These are phyloP conservation scores for Cladophialophora exuberans DNA, from an alignment of 2,329 filamentous ascomycete genomes.

Conservation along the genomic window DNA sequence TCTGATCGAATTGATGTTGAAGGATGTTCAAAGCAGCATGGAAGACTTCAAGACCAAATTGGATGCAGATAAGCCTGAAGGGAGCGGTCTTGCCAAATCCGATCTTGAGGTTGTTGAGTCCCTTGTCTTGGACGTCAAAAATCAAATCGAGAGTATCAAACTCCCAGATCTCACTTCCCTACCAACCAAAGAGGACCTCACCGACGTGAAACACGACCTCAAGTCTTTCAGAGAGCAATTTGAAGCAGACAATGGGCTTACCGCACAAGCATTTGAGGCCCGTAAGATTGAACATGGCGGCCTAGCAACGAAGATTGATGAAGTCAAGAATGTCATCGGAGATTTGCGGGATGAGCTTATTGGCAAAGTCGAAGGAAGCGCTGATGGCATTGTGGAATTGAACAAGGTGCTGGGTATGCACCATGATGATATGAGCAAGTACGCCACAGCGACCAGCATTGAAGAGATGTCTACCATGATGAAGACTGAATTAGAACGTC, in stretches of 20 bases:
- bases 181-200: conserved; percentile 75
- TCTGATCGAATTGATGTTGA: conserved; percentile 75
- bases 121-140: conserved; percentile 83
- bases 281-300: conserved; percentile 81
- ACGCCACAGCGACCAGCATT: conserved; percentile 61
- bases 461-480: conserved; percentile 75
- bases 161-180: conserved; percentile 71
- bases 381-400: conserved; percentile 60
- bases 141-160: conserved; percentile 72
- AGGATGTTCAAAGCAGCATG: conserved; percentile 73
- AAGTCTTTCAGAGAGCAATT: conserved; percentile 72
- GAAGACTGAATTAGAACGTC: conserved; percentile 84
- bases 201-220: conserved; percentile 69
- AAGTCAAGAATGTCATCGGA: conserved; percentile 76
- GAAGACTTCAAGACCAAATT: conserved; percentile 67
- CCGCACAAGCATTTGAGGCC: conserved; percentile 78
- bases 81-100: conserved; percentile 70
- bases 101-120: conserved; percentile 82
- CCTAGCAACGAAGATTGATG: conserved; percentile 75
- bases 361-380: conserved; percentile 75
- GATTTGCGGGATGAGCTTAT: conserved; percentile 78
- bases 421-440: conserved; percentile 59
- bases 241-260: conserved; percentile 70
- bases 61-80: conserved; percentile 44
- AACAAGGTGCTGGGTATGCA: conserved; percentile 68